Evolutionary conservation across 2,329 filamentous ascomycete genomes (phyloP), one percentile per base, ranked within the genome.

Genomic region (Purpureocillium takamizusanense): DNA sequence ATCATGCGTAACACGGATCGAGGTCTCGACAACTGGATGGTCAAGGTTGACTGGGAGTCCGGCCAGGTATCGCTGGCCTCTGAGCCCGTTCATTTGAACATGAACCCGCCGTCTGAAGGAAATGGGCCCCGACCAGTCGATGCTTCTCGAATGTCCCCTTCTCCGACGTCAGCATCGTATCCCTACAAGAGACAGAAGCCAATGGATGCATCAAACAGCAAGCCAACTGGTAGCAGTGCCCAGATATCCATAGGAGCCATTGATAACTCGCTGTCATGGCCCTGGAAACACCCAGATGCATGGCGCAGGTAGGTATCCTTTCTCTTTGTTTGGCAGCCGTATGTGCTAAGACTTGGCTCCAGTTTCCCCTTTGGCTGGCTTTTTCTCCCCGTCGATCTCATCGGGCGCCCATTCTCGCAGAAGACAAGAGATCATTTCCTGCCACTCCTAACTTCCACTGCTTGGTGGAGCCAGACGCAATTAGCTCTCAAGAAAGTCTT

Each of bases 361-460:
- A 92, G 88, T 63, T 98, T 95, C 59, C 92, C 92, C 0, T 98
- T 98, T 56, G 92, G 92, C 29, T 98, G 92, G 92, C 80, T 98
- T 1, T 98, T 98, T 65, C 70, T 98, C 4, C 92, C 92, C 0
- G 92, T 98, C 6, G 94, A 92, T 40, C 75, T 98, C 21, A 98
- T 98, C 47, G 92, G 92, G 11, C 82, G 94, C 41, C 92, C 92
- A 1, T 98, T 98, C 54, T 95, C 92, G 7, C 84, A 95, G 56
- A 88, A 84, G 54, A 95, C 92, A 1, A 76, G 89, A 44, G 83
- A 92, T 46, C 92, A 98, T 60, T 98, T 98, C 63, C 72, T 98
- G n/a, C 90, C 92, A 4, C 70, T 98, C 4, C 72, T 98, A 27
- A 97, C 92, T 0, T 97, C 89, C 2, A 94, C 89, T 18, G 77